Base-by-base conservation (phyloP, 352 stramenopile genomes). In the Phytophthora ramorum region DNA sequence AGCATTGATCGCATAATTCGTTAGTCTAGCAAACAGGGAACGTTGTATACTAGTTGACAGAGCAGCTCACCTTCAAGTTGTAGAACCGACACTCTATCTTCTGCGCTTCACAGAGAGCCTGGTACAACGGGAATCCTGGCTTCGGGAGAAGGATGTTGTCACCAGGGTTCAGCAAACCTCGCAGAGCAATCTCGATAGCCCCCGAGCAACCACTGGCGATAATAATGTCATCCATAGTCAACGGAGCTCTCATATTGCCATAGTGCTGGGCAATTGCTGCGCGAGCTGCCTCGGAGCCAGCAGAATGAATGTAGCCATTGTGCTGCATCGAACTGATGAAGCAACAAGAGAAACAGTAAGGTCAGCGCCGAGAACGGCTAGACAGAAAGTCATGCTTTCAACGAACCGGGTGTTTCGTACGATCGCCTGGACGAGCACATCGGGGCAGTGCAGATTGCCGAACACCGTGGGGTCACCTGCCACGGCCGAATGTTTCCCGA, bases 121-220 rank as follows among this genome's bases (percentile, higher is more conserved):
- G 85, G 74, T 99, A 99, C 4, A 99, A 62, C 30, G 96, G 90
- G 79, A 99, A 99, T 7, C 91, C 94, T 7, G 97, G 97, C 57
- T 93, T 87, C 0, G 97, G 96, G 7, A 99, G 81, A 22, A 99
- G 69, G 10, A 99, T 84, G 61, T 97, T 97, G 61, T 97, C 89
- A 28, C 92, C 92, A 49, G 90, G 76, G 73, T 98, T 95, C 40
- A 98, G 30, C 4, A 99, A 63, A 17, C 89, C 92, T 19, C 82
- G 93, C 2, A 99, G 71, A 7, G 88, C 90, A 58, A 99, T 89
- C 50, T 99, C 95, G 28, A 99, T 82, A 3, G 96, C 95, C 28
- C 96, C 96, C 0, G 92, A 98, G 63, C 92, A 98, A 8, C 97
- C 96, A 61, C 87, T 98, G 4, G 90, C 75, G 49, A 99, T 93